Evolutionary conservation across 129 eudicot genomes (phyloP).

Genomic region (Flaveria ramosissima): DNA sequence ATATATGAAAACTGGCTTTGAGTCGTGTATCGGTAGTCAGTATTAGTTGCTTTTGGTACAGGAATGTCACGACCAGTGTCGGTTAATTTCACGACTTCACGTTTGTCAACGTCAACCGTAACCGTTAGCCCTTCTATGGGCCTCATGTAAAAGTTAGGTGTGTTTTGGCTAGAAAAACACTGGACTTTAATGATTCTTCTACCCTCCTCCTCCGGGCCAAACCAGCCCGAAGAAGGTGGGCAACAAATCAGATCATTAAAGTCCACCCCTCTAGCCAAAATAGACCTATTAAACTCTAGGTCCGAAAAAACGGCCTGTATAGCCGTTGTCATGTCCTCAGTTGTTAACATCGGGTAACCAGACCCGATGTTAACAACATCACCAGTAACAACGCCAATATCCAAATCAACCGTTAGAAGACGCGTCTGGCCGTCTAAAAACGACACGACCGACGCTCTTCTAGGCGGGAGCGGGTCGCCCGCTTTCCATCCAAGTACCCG

Average conservation of each 20-base stretch:
- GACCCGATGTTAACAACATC: slow-evolving; percentile 37
- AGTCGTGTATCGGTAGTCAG: slow-evolving; percentile 44
- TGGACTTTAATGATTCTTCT: slow-evolving; percentile 57
- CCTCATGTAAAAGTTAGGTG: slow-evolving; percentile 74
- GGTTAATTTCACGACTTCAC: slow-evolving; percentile 39
- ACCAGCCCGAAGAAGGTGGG: slow-evolving; percentile 68
- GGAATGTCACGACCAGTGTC: slow-evolving; percentile 59
- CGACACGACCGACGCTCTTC: slow-evolving; percentile 55
- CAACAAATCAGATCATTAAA: slow-evolving; percentile 45
- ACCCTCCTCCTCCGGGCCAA: slow-evolving; percentile 58
- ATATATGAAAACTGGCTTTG: slow-evolving; percentile 13
- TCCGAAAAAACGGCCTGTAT: slow-evolving; percentile 23
- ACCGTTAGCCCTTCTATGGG: slow-evolving; percentile 66
- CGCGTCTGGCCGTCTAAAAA: slow-evolving; percentile 42
- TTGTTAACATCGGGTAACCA: slow-evolving; percentile 59
- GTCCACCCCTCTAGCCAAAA: slow-evolving; percentile 54
- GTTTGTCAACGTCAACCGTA: slow-evolving; percentile 48
- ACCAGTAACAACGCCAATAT: slow-evolving; percentile 36
- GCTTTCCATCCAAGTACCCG: slow-evolving; percentile 49
- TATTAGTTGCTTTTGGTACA: slow-evolving; percentile 54
- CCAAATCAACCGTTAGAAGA: slow-evolving; percentile 52
- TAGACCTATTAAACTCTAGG: slow-evolving; percentile 49
- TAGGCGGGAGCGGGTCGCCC: slow-evolving; percentile 59
- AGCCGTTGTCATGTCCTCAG: slow-evolving; percentile 45
- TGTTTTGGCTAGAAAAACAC: slow-evolving; percentile 54